Evolutionary conservation across 2,329 filamentous ascomycete genomes (phyloP), one percentile per base, ranked within the genome.

Genomic region (Hymenoscyphus infarciens): DNA sequence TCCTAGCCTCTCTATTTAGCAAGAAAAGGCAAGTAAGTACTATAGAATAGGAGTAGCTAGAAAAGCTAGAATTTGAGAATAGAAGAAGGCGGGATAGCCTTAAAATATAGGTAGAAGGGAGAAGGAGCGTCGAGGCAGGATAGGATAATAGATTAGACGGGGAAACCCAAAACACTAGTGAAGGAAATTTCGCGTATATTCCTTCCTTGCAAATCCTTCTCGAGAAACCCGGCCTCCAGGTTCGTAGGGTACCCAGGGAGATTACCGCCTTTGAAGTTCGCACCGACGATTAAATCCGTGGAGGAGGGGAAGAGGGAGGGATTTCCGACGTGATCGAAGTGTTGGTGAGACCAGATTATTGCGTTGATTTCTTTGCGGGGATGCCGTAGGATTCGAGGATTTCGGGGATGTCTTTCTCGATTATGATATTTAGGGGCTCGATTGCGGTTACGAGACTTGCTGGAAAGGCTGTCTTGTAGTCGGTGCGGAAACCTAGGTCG

Each of bases 201-300:
- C 52, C 80, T 73, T 5, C 65, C 70, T 27, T 74, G 69, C 61
- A 77, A 79, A 62, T 79, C 78, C 25, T 70, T 73, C 45, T 81
- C 77, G 22, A 73, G 64, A 19, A 81, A 72, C 0, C 73, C 74
- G 0, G 76, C 70, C 15, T 79, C 71, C 16, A 72, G 63, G 25
- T 77, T 76, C 8, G 70, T 68, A 2, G 81, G 81, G 63, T 77
- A 82, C 2, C 76, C 80, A 4, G 81, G 81, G 5, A 75, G 63
- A 59, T 79, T 75, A 0, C 69, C 68, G 3, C 72, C 64, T 52
- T 76, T 79, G 65, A 81, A 81, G 0, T 79, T 79, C 8, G 79
- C 80, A 2, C 80, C 80, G 10, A 82, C 79, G 4, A 82, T 74
- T 6, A 82, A 66, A 1, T 75, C 74, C 1, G 79, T 80, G 0